These are phyloP conservation scores for Dunaliella salina DNA, from an alignment of 163 green algal genomes.

Conservation along the genomic window DNA sequence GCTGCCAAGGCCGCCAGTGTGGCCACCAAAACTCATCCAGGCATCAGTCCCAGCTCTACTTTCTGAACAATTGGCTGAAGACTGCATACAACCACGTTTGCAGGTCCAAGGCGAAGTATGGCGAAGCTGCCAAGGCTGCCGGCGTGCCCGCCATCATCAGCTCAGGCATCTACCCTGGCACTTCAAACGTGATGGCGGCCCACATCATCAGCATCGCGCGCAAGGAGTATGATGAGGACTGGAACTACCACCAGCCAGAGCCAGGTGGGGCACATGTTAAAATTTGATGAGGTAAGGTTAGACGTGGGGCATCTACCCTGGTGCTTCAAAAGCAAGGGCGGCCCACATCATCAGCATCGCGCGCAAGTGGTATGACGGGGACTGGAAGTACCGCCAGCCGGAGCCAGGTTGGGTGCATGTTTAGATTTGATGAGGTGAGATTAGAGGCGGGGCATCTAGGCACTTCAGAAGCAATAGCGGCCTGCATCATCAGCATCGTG, in stretches of 20 bases:
- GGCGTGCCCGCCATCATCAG: constrained; percentile 88
- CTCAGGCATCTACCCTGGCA: constrained; percentile 75
- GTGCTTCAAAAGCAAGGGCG: constrained; percentile 86
- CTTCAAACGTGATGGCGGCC: constrained; percentile 88
- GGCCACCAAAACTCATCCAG: constrained; percentile 78
- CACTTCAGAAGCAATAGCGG: constrained; percentile 87
- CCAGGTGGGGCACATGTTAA: constrained; percentile 17
- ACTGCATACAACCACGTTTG: neutral
- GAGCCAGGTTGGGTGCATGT: constrained; percentile 17
- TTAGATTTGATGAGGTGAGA: too few relatives aligned
- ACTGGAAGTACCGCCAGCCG: constrained; percentile 51
- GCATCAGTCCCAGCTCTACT: constrained; percentile 74
- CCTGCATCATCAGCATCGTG: constrained; percentile 76
- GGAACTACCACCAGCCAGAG: constrained; percentile 38
- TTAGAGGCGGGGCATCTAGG: constrained; percentile 92
- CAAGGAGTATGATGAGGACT: constrained; percentile 66
- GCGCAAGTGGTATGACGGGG: constrained; percentile 61
- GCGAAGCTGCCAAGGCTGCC: constrained; percentile 36
- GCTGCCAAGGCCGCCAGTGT: constrained; percentile 63
- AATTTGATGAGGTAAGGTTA: too few relatives aligned
- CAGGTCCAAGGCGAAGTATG: constrained; percentile 24
- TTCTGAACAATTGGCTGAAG: too few relatives aligned
- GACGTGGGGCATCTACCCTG: constrained; percentile 85
- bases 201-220: constrained; percentile 77
- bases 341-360: constrained; percentile 79